Evolutionary conservation across 108 stramenopile genomes (phyloP), one percentile per base, ranked within the genome.

Genomic region (Fragilaria crotonensis): DNA sequence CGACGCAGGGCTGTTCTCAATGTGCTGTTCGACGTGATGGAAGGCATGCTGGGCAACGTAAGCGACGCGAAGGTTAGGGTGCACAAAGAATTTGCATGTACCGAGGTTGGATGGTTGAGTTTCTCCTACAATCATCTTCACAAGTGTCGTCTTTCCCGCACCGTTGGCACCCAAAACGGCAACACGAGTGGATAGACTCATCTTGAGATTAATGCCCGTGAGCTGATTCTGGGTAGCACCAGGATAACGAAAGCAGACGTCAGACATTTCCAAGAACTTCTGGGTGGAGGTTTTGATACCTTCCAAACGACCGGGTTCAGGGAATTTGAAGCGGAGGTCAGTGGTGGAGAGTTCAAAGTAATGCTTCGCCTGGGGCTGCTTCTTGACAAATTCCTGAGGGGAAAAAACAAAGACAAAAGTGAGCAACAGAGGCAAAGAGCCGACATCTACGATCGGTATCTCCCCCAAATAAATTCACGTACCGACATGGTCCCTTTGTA

Each of bases 21-120:
- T 79, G 68, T 97, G 96, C 64, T 89, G 70, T 71, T 97, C 96
- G 17, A 97, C 89, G 78, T 97, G 96, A 59, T 83, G 81, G 62
- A 97, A 94, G 44, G 93, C 85, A 64, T 97, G 96, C 82, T 97
- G 96, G 5, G 94, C 91, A 30, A 97, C 95, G 66, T 97, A 97
- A 19, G 96, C 96, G 49, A 95, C 72, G 48, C 95, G 84, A 52
- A 96, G 79, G 61, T 96, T 96, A 54, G 78, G 90, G 57, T 97
- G 96, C 26, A 89, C 75, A 72, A 77, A 92, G 56, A 92, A 80
- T 30, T 83, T 75, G 70, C 85, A 78, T 7, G 62, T 72, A 30
- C 81, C 75, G 45, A 76, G 66, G 58, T 91, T 89, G 62, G 83
- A 73, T 0, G 93, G 94, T 64, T 89, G 80, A 29, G 86, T 93